Conservation (phyloP, 2,329 filamentous ascomycete genomes). For the Cytospora mali region DNA sequence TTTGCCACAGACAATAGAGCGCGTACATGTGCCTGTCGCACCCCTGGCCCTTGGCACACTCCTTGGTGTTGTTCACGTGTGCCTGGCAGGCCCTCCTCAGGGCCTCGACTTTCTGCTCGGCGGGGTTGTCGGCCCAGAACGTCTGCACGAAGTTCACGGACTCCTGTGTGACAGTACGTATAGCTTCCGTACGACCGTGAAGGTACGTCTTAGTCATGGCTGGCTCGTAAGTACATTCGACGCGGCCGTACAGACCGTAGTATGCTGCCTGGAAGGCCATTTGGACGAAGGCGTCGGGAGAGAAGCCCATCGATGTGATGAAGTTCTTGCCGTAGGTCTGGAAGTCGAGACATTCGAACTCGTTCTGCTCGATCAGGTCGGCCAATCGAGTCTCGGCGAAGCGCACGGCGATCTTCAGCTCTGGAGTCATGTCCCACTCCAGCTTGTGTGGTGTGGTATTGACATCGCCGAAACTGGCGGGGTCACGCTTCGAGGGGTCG, state of each 20-base stretch:
- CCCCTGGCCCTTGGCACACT: slow-evolving; percentile 87
- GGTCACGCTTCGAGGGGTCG: slow-evolving; percentile 89
- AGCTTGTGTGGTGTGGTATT: slow-evolving; percentile 93
- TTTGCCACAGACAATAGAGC: slow-evolving; percentile 92
- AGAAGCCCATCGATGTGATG: slow-evolving; percentile 96
- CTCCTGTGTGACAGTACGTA: slow-evolving; percentile 81
- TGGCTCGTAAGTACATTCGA: slow-evolving; percentile 95
- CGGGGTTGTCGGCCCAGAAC: slow-evolving; percentile 91
- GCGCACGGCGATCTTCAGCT: slow-evolving; percentile 85
- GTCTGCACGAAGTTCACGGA: slow-evolving; percentile 86
- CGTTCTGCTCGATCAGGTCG: slow-evolving; percentile 94
- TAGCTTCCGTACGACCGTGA: slow-evolving; percentile 92
- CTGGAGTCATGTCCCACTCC: slow-evolving; percentile 96
- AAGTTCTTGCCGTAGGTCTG: slow-evolving; percentile 92
- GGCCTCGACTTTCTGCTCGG: slow-evolving; percentile 81
- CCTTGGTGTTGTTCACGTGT: slow-evolving; percentile 77
- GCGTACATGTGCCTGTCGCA: slow-evolving; percentile 94
- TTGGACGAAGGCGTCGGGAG: slow-evolving; percentile 94
- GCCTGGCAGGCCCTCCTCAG: slow-evolving; percentile 81
- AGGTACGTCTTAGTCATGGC: slow-evolving; percentile 97
- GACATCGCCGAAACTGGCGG: slow-evolving; percentile 88
- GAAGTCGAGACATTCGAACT: slow-evolving; percentile 92
- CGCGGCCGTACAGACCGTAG: slow-evolving; percentile 90
- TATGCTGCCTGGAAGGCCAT: slow-evolving; percentile 99
- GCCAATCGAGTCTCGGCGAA: slow-evolving; percentile 95